phyloP scores from a whole-genome alignment of 2,329 filamentous ascomycete genomes.

The Curvularia hawaiiensis region DNA sequence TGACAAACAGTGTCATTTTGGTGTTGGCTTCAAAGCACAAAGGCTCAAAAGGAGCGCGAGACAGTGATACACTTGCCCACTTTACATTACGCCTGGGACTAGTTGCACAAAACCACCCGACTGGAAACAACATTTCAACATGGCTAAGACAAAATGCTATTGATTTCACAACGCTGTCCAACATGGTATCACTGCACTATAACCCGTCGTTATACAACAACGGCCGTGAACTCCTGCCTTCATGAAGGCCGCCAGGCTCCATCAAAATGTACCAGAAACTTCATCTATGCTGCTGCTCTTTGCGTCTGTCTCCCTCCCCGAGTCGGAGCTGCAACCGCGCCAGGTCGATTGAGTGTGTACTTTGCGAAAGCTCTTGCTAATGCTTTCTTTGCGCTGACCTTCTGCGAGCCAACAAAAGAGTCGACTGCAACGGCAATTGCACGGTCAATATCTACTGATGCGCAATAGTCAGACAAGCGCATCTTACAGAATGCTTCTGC shows the following conservation, averaged over 20 bases:
- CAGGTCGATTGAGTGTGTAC: constrained; percentile 64
- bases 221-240: constrained; percentile 4
- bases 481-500: constrained; percentile 95
- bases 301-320: constrained; percentile 37
- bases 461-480: constrained; percentile 96
- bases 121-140: not conserved
- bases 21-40: not conserved
- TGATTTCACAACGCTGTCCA: not conserved
- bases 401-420: constrained; percentile 94
- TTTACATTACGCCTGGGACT: not conserved
- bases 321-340: constrained; percentile 43
- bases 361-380: constrained; percentile 94
- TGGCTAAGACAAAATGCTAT: not conserved
- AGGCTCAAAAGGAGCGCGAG: too few relatives aligned
- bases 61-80: not conserved
- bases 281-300: constrained; percentile 34
- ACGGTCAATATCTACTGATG: constrained; percentile 87
- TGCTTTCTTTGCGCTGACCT: constrained; percentile 97
- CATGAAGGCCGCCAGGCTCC: constrained; percentile 9
- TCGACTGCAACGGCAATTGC: constrained; percentile 97
- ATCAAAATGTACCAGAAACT: not conserved
- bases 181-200: constrained; percentile 26
- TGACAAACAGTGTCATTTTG: not conserved
- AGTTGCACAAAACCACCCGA: not conserved
- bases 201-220: constrained; percentile 11